Conservation (phyloP, 1,284 basidiomycete genomes). For the Rhodotorula glutinis region DNA sequence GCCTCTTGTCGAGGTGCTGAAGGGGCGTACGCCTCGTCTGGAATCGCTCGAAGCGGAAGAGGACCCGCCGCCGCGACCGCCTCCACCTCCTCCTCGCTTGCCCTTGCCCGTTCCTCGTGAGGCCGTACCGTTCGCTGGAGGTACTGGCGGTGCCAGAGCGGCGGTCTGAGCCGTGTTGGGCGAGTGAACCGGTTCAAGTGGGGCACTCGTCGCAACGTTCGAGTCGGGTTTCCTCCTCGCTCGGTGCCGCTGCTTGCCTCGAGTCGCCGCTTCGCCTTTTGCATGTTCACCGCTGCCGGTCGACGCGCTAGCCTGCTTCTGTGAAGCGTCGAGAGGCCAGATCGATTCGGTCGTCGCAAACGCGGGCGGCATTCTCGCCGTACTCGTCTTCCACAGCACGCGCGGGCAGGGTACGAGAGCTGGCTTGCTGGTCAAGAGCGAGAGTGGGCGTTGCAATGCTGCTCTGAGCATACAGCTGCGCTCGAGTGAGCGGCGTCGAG, state of each 20-base stretch:
- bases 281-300: background rate
- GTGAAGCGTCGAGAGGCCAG: background rate
- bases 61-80: background rate
- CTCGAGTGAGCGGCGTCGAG: background rate
- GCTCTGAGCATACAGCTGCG: background rate
- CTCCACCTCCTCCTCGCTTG: background rate
- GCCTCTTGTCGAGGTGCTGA: background rate
- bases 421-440: background rate
- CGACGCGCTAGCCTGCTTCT: background rate
- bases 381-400: background rate
- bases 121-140: background rate
- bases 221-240: no score
- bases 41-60: background rate
- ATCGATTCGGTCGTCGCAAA: conserved; percentile 2
- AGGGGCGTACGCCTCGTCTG: background rate
- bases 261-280: background rate
- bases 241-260: no score
- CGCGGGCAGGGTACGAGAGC: background rate
- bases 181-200: background rate
- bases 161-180: background rate
- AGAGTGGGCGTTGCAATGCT: background rate
- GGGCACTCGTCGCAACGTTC: no score
- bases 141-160: background rate
- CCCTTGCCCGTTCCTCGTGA: background rate
- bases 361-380: background rate